Evolutionary conservation across 1,139 yeast genomes (phyloP), one percentile per base, ranked within the genome.

Genomic region (Pichia sp.): DNA sequence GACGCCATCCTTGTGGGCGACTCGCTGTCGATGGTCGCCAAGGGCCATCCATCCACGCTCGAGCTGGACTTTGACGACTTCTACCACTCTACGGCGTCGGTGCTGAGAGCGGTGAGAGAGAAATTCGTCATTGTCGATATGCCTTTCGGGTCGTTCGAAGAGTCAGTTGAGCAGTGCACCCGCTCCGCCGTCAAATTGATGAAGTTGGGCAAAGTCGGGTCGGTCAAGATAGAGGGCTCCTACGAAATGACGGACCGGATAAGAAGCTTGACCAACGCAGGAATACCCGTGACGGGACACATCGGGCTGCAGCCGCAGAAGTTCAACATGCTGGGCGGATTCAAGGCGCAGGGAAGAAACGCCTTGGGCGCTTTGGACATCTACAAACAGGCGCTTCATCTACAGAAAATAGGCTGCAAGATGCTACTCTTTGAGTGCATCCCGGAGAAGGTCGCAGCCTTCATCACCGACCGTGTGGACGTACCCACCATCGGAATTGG

Each of bases 401-500:
- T 92, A 42, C 90, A 90, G 66, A 74, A 79, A 15, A 84, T 92
- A 0, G 99, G 99, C 0, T 89, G 85, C 23, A 87, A 88, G 64
- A 70, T 85, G 45, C 67, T 90, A 1, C 84, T 93, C 1, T 69
- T 93, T 10, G 99, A 93, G 65, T 95, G 97, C 52, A 79, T 93
- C 8, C 99, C 99, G 2, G 81, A 81, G 54, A 78, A 78, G 57
- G 72, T 93, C n/a, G 93, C 93, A 0, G 70, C 75, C 49, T 73
- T 74, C 56, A 81, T 93, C 46, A 87, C 97, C 0, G 67, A 75
- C 2, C 72, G 74, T 32, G 69, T 90, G 34, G 56, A 68, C 0
- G 75, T 92, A 1, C 98, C 99, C 0, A 89, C 95, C 1, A 90
- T 93, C 60, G 98, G 99, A 6, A 93, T 93, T 53, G 99, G 99